Conservation (phyloP, 176 grass and related monocot species). For the Leersia perrieri region DNA sequence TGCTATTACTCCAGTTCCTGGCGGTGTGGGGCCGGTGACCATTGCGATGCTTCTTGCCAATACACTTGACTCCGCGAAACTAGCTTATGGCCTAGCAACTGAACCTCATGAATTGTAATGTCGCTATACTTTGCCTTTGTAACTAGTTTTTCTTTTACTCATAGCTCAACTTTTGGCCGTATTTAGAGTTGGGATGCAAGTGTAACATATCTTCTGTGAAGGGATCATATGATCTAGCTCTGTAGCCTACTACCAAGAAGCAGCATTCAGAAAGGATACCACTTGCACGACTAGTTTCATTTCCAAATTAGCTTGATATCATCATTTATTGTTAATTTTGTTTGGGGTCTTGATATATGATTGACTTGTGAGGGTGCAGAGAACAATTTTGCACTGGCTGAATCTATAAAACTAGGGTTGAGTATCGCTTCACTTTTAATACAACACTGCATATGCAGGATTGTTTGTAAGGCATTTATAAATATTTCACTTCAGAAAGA, state of each 20-base stretch:
- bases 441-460: not conserved
- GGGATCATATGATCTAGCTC: not conserved
- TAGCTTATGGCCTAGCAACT: constrained; percentile 38
- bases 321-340: not conserved
- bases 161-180: constrained; percentile 12
- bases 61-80: constrained; percentile 79
- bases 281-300: not conserved
- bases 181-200: constrained; percentile 15
- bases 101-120: constrained; percentile 19
- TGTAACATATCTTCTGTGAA: constrained; percentile 17
- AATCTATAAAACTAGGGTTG: not conserved
- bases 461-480: not conserved
- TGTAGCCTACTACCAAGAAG: not conserved
- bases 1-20: constrained; percentile 93
- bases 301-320: not conserved
- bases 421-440: not conserved
- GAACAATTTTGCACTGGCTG: not conserved
- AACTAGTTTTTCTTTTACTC: constrained; percentile 27
- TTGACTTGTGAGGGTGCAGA: not conserved
- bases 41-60: constrained; percentile 90
- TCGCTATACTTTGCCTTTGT: constrained; percentile 7
- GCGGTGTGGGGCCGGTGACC: constrained; percentile 87
- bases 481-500: not conserved
- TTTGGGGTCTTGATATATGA: not conserved
- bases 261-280: not conserved